These are phyloP conservation scores for Sarocladiaceae sp. DNA, from an alignment of 2,329 filamentous ascomycete genomes.

Conservation along the genomic window DNA sequence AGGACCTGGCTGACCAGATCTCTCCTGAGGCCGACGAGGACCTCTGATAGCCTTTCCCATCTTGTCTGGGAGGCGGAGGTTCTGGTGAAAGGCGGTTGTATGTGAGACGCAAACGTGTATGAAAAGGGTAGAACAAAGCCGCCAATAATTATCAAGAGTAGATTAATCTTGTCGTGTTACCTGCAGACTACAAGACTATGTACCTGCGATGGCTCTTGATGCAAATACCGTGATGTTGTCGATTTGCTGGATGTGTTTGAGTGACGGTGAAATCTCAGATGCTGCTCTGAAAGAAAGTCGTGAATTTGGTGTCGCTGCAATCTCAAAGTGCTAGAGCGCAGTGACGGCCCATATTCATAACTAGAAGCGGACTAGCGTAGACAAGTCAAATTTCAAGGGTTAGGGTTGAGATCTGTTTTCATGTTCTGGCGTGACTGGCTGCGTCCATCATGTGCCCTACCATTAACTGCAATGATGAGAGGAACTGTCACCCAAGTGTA, in stretches of 20 bases:
- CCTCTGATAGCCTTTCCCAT: constrained; percentile 9
- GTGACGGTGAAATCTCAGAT: constrained; percentile 4
- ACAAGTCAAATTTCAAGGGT: not conserved
- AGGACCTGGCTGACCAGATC: not conserved
- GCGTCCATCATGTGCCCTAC: too few species aligned
- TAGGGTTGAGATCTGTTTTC: not conserved
- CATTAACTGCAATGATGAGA: too few species aligned
- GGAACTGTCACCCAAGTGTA: too few species aligned
- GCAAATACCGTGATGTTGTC: not conserved
- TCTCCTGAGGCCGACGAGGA: not conserved
- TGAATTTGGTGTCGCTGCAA: not conserved
- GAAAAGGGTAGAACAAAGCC: too few species aligned
- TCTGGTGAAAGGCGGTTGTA: not conserved
- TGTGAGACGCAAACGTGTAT: too few species aligned
- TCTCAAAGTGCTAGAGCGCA: not conserved
- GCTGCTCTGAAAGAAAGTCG: not conserved
- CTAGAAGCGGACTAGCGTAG: not conserved
- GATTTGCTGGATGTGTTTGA: not conserved
- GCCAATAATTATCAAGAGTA: too few species aligned
- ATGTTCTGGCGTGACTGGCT: not conserved
- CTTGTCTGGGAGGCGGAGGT: not conserved
- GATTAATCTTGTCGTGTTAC: too few species aligned
- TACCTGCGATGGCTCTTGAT: too few species aligned
- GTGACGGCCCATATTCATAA: not conserved
- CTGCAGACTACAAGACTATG: too few species aligned